These are phyloP conservation scores for Colletotrichum sp. DNA, from an alignment of 2,329 filamentous ascomycete species.

Conservation along the genomic window DNA sequence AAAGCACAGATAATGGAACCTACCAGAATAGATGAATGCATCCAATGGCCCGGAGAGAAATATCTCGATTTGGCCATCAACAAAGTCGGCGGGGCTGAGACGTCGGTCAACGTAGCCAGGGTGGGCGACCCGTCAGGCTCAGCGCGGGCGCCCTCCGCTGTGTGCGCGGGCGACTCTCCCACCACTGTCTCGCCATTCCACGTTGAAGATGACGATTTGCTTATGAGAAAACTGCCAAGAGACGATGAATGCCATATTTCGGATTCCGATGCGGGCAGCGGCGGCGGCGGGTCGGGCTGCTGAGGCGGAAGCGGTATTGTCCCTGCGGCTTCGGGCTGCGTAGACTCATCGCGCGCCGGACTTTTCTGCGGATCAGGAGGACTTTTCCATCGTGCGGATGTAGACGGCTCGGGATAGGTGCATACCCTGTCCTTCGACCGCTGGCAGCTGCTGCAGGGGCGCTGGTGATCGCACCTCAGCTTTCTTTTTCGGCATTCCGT, in stretches of 20 bases:
- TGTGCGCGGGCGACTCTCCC: background rate
- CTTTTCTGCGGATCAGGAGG: background rate
- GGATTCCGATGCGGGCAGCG: background rate
- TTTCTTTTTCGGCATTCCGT: conserved; percentile 64
- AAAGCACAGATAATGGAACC: conserved; percentile 7
- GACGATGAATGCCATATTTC: background rate
- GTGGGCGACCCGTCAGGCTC: background rate
- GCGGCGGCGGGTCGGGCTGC: background rate
- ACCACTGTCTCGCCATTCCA: background rate
- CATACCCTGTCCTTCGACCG: conserved; percentile 60
- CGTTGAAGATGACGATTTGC: background rate
- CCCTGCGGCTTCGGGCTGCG: background rate
- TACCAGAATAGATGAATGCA: conserved; percentile 12
- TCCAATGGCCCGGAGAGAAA: background rate
- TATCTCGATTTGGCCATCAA: conserved; percentile 7
- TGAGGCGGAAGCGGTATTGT: background rate
- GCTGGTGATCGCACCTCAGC: conserved; percentile 63
- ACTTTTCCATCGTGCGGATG: conserved; percentile 31
- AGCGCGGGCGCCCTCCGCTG: background rate
- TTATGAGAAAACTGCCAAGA: background rate
- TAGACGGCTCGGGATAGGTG: conserved; percentile 44
- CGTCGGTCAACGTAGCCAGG: background rate
- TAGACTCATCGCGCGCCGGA: background rate
- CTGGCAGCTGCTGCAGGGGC: conserved; percentile 63
- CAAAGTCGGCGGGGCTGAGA: background rate